Conservation (phyloP, 495 filamentous ascomycete genomes). For the Bacidia rubella region DNA sequence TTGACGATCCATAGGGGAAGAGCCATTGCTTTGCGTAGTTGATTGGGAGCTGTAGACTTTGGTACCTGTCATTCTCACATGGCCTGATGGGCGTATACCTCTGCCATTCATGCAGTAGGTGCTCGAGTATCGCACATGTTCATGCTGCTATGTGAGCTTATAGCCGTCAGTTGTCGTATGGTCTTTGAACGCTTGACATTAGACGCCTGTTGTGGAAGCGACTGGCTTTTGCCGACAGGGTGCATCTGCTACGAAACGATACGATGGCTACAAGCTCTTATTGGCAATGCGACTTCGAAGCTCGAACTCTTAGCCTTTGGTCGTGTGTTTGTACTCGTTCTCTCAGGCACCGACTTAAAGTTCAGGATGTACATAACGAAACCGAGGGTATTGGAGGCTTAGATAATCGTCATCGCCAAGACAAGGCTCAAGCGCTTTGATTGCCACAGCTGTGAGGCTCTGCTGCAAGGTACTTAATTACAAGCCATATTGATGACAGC, state of each 20-base stretch:
- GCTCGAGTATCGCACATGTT: no score
- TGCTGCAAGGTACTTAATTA: neutral
- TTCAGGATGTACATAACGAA: no score
- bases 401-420: neutral
- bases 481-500: neutral
- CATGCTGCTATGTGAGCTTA: neutral
- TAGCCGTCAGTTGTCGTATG: neutral
- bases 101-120: no score
- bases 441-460: neutral
- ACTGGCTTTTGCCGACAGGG: no score
- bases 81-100: no score
- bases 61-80: neutral
- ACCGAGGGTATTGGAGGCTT: neutral
- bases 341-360: neutral
- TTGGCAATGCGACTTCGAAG: no score
- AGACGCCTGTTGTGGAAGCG: no score
- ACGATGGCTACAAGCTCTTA: no score
- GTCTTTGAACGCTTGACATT: no score
- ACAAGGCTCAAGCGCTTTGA: neutral
- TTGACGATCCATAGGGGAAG: conserved; percentile 1
- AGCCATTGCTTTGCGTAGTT: conserved; percentile 1
- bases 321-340: no score
- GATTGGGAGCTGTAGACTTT: neutral
- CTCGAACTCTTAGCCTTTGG: no score
- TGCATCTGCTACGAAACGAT: no score